Base-by-base conservation (phyloP, 1,284 basidiomycete genomes). In the Agaricales sp. region DNA sequence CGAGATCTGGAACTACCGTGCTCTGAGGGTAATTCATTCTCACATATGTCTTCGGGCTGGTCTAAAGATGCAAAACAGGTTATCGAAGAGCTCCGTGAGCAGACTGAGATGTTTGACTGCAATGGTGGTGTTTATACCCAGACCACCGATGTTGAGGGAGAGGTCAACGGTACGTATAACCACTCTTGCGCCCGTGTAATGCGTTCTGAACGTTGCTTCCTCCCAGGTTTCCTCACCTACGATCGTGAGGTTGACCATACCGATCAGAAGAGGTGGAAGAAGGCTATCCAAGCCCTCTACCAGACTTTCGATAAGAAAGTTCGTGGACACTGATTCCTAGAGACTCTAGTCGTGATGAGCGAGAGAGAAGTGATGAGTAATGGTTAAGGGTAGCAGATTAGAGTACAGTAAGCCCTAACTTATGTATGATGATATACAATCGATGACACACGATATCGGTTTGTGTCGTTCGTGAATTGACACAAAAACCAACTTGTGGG, bases 1-100 rank as follows among this genome's bases (percentile, higher is more conserved):
- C 16, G 51, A 50, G 3, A 48, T 49, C n/a, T 54, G 53, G 53
- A 54, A 54, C 30, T 54, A 54, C 35, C 53, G 53, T n/a, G 53
- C 53, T 2, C 26, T 54, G 48, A 41, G 53, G 11, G 52, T 54
- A 8, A 8, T 8, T 35, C n/a, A 35, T 35, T 8, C n/a, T 35
- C n/a, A n/a, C 30, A 35, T n/a, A 11, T 35, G 8, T 8, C 30
- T 35, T 8, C 30, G 30, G 11, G 30, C 30, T 35, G 11, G n/a
- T n/a, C 8, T n/a, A 11, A 11, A 8, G 11, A 35, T n/a, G 8
- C n/a, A 8, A 8, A 11, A 8, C 30, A 35, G 30, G 30, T 35
- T n/a, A 54, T 54, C 24, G 51, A 50, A 18, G 53, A 54, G 44
- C 49, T 54, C 37, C 48, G 48, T 35, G 53, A 54, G 44, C 53